Evolutionary conservation across 2,329 filamentous ascomycete species (phyloP).

Genomic region (Calonectria multiphialidica): DNA sequence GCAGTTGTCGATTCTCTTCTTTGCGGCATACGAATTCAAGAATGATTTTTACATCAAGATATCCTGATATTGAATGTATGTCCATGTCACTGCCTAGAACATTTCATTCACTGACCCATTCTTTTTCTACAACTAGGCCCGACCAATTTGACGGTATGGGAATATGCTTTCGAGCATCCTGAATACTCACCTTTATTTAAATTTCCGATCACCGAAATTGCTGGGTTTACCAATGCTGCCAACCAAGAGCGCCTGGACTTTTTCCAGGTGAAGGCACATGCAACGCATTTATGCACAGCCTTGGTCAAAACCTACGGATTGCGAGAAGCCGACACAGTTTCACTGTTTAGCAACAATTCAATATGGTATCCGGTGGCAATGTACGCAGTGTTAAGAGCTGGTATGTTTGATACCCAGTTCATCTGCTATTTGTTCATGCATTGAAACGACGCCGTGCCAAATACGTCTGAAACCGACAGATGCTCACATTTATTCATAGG

Average conservation of each 20-base stretch:
- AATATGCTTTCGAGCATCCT: conserved; percentile 20
- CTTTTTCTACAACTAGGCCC: not conserved
- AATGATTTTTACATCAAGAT: conserved; percentile 2
- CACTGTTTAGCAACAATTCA: conserved; percentile 11
- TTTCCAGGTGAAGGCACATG: conserved; percentile 14
- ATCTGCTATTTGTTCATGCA: not conserved
- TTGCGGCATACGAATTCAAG: not conserved
- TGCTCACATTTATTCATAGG: not conserved
- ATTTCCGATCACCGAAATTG: not conserved
- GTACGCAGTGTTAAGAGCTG: conserved; percentile 13
- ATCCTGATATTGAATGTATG: conserved; percentile 7
- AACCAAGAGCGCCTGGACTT: conserved; percentile 10
- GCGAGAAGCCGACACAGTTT: conserved; percentile 7
- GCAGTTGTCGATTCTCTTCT: not conserved
- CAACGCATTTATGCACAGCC: conserved; percentile 14
- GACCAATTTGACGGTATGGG: conserved; percentile 17
- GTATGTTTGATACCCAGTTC: not conserved
- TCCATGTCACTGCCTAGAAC: too few relatives aligned
- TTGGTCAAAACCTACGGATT: conserved; percentile 7
- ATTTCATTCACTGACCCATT: not conserved
- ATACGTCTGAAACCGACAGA: not conserved
- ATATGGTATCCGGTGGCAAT: conserved; percentile 24
- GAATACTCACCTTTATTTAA: conserved; percentile 16
- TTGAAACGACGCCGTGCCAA: too few relatives aligned
- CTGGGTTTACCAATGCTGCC: conserved; percentile 11